Percentiles rank a stretch among this genome's conserved stretches.
These are phyloP conservation scores for Metarhizium anisopliae DNA, from an alignment of 2,329 filamentous ascomycete species.

Conservation along the genomic window DNA sequence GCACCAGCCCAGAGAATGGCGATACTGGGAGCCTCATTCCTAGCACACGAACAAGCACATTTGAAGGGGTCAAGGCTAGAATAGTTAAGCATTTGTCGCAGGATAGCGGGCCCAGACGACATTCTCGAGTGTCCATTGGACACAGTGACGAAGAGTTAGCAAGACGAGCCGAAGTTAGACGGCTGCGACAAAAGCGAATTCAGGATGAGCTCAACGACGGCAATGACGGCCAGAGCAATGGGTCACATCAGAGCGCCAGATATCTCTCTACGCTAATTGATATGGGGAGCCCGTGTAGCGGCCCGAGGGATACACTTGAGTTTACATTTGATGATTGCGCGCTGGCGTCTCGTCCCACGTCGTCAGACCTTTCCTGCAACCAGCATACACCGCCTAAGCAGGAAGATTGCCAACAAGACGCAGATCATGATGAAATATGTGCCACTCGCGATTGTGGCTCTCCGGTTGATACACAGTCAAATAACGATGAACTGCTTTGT, in stretches of 20 bases:
- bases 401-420: not conserved
- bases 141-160: conserved; percentile 44
- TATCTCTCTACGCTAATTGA: conserved; percentile 19
- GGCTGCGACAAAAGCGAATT: conserved; percentile 47
- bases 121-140: conserved; percentile 32
- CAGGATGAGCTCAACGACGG: conserved; percentile 43
- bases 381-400: not conserved
- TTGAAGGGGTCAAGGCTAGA: conserved; percentile 36
- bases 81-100: conserved; percentile 38
- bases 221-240: conserved; percentile 23
- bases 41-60: conserved; percentile 27
- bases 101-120: conserved; percentile 29
- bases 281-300: conserved; percentile 22
- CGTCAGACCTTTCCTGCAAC: conserved; percentile 1
- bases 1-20: conserved; percentile 33
- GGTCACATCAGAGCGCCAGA: conserved; percentile 16
- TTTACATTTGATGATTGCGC: conserved; percentile 22
- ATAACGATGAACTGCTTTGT: not conserved
- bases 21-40: conserved; percentile 16
- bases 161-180: conserved; percentile 45
- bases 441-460: not conserved
- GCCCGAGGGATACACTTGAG: conserved; percentile 41
- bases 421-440: not conserved
- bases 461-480: not conserved
- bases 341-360: not conserved